Percentiles rank a stretch among this genome's conserved stretches.
These are phyloP conservation scores for Spathaspora boniae DNA, from an alignment of 805 yeast species.

Conservation along the genomic window DNA sequence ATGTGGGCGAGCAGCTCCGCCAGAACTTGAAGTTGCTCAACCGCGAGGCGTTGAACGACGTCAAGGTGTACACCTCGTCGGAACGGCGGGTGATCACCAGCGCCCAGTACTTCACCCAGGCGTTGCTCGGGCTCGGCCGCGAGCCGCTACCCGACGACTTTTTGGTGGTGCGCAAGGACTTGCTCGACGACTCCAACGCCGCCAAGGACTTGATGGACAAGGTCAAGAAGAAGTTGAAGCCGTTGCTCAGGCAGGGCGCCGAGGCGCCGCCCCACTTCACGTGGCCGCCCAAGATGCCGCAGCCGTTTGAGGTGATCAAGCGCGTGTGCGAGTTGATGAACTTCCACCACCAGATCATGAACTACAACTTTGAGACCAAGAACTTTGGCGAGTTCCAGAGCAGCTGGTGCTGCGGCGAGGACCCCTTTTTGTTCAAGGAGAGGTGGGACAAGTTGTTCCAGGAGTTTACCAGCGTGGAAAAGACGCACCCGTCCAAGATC, in stretches of 20 bases:
- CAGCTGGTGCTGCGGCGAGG: slow-evolving; percentile 97
- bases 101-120: slow-evolving; percentile 81
- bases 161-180: slow-evolving; percentile 79
- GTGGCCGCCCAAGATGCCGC: slow-evolving; percentile 98
- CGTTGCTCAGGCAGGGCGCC: slow-evolving; percentile 88
- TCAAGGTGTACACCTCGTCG: slow-evolving; percentile 83
- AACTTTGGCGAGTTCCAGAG: slow-evolving; percentile 67
- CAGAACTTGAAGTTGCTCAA: slow-evolving; percentile 87
- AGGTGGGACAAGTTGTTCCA: slow-evolving; percentile 96
- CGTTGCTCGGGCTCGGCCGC: slow-evolving; percentile 57
- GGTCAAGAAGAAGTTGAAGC: slow-evolving; percentile 94
- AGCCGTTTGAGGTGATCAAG: slow-evolving; percentile 90
- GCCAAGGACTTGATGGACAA: slow-evolving; percentile 98
- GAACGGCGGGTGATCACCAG: slow-evolving; percentile 93
- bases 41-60: slow-evolving; percentile 78
- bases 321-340: slow-evolving; percentile 95
- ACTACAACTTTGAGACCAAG: slow-evolving; percentile 65
- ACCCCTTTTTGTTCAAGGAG: slow-evolving; percentile 83
- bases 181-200: slow-evolving; percentile 94
- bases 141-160: slow-evolving; percentile 66
- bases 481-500: slow-evolving; percentile 95
- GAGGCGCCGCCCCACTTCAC: slow-evolving; percentile 97
- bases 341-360: slow-evolving; percentile 82
- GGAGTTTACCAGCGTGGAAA: slow-evolving; percentile 89
- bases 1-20: slow-evolving; percentile 92